Conservation (phyloP, 2,329 filamentous ascomycete genomes). For the Alternaria rosae region DNA sequence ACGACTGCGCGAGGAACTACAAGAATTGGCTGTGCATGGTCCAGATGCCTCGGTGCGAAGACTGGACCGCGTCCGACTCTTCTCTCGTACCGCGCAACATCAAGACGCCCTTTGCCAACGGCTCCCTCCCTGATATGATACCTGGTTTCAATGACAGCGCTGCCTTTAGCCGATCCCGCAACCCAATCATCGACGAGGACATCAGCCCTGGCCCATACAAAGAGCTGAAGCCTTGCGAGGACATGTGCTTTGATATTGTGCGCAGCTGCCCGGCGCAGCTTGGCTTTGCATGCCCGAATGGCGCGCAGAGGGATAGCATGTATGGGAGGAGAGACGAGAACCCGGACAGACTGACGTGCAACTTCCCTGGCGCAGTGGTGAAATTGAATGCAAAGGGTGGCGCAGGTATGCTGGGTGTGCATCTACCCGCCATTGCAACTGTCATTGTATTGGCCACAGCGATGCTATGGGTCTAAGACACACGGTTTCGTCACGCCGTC, state of each 20-base stretch:
- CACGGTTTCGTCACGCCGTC: background rate
- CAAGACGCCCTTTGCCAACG: constrained; percentile 72
- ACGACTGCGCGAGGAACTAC: constrained; percentile 80
- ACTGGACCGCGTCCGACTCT: constrained; percentile 67
- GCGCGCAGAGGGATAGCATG: constrained; percentile 17
- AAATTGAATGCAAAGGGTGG: constrained; percentile 38
- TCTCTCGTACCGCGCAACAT: constrained; percentile 74
- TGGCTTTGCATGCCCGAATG: constrained; percentile 75
- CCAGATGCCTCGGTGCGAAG: constrained; percentile 88
- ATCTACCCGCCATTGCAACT: background rate
- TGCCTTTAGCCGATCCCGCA: constrained; percentile 68
- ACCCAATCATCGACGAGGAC: constrained; percentile 71
- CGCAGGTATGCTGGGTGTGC: background rate
- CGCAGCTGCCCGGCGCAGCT: constrained; percentile 82
- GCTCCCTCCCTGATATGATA: constrained; percentile 52
- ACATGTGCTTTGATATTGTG: constrained; percentile 86
- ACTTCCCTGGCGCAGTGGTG: constrained; percentile 52
- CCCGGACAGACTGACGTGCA: constrained; percentile 44
- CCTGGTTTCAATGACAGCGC: constrained; percentile 35
- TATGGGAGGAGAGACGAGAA: constrained; percentile 36
- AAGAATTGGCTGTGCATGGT: constrained; percentile 96
- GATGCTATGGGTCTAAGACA: background rate
- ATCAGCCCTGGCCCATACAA: constrained; percentile 90
- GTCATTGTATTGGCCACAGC: background rate
- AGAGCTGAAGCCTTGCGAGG: constrained; percentile 86